Conservation (phyloP, 495 filamentous ascomycete genomes). For the Astrocystis sublimbata region DNA sequence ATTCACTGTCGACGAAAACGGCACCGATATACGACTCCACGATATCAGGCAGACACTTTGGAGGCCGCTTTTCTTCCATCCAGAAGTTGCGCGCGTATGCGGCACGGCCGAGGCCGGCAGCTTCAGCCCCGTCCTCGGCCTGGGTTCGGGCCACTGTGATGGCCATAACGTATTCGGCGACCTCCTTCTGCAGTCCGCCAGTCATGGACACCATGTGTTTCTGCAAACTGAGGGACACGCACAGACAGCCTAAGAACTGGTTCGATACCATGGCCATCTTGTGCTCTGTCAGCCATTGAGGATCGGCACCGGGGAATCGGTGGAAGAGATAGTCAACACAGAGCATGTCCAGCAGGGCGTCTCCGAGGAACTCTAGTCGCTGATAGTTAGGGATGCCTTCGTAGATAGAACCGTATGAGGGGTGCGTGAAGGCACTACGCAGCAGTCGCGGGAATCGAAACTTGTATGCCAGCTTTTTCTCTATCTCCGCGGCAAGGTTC, state of each 20-base stretch:
- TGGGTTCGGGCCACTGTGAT: constrained; percentile 56
- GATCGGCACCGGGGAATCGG: constrained; percentile 74
- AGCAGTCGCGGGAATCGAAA: constrained; percentile 79
- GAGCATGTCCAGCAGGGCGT: constrained; percentile 85
- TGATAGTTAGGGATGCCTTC: constrained; percentile 87
- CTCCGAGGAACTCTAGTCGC: constrained; percentile 89
- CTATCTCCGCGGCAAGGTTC: constrained; percentile 67
- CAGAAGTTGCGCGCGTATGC: constrained; percentile 77
- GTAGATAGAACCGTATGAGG: constrained; percentile 69
- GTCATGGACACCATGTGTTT: constrained; percentile 67
- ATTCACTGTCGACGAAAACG: constrained; percentile 87
- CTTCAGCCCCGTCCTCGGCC: constrained; percentile 44
- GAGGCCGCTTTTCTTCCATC: constrained; percentile 66
- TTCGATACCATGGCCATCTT: constrained; percentile 99
- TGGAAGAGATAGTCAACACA: constrained; percentile 80
- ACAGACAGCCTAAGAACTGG: constrained; percentile 84
- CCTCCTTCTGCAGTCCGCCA: constrained; percentile 58
- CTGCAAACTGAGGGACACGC: constrained; percentile 75
- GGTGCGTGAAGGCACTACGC: constrained; percentile 84
- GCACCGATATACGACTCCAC: constrained; percentile 89
- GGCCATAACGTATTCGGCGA: constrained; percentile 69
- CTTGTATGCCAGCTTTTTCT: constrained; percentile 68
- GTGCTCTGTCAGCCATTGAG: constrained; percentile 98
- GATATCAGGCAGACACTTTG: constrained; percentile 87
- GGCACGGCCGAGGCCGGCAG: constrained; percentile 30